Evolutionary conservation across 441 rosid genomes (phyloP), one percentile per base, ranked within the genome.

Genomic region (Populus hybrid): DNA sequence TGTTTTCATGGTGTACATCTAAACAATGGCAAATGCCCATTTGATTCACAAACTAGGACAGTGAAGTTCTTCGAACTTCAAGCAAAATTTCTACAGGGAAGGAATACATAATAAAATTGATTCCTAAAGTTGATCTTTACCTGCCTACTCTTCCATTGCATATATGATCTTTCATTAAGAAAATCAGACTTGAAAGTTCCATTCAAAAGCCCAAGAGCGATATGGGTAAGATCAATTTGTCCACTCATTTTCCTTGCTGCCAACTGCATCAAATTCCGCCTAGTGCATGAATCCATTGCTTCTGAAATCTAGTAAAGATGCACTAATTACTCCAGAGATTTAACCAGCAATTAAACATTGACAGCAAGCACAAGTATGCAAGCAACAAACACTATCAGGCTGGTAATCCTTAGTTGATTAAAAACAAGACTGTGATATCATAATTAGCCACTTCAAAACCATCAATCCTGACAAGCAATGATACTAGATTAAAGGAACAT

Each of bases 131-230:
- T 77, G 40, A 80, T 76, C 28, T 67, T 74, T 85, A 94, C 99
- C 97, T 94, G 97, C 84, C 99, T 94, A 81, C 83, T 88, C 86
- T 88, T 94, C 99, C 99, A 94, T 78, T 93, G 90, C 82, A 86
- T 72, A 86, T 93, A 94, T 76, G 87, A 87, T 83, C 92, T 97
- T 84, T 94, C 98, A 83, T 76, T 88, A 72, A 78, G 88, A 86
- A 97, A 93, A 87, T 93, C 98, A 82, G 97, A 93, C 89, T 88
- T 88, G 87, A 86, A 87, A 78, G 90, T 85, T 77, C 94, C 98
- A 88, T 86, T 89, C 82, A 97, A 85, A 79, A 94, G 93, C 73
- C 90, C 98, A 86, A 90, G 83, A 63, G 94, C 89, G 70, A 97
- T 80, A 64, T 92, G 89, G 72, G 98, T 91, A 86, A 92, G 89